phyloP scores from a whole-genome alignment of 2,329 filamentous ascomycete species.

The Ramularia endophylla region DNA sequence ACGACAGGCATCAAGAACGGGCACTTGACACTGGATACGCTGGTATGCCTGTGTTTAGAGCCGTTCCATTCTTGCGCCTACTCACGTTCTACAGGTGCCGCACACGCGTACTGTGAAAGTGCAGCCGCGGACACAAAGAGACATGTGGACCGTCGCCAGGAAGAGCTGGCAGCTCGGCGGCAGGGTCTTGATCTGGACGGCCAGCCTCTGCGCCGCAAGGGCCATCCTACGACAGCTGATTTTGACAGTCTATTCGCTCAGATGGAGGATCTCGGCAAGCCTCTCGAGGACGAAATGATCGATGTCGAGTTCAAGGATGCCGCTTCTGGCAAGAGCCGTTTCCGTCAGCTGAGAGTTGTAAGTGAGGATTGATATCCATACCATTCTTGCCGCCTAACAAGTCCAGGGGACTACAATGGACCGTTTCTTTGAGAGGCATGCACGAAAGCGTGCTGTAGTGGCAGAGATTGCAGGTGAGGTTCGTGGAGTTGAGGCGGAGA shows the following conservation, averaged over 20 bases:
- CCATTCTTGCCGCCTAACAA: too few species aligned
- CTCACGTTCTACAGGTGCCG: slow-evolving; percentile 8
- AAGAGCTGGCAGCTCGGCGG: slow-evolving; percentile 16
- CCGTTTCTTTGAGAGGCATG: slow-evolving; percentile 11
- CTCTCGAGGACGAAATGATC: slow-evolving; percentile 19
- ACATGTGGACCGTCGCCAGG: slow-evolving; percentile 6
- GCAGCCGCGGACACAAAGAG: not conserved
- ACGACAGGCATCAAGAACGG: slow-evolving; percentile 2
- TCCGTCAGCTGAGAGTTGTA: slow-evolving; percentile 12
- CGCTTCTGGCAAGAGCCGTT: slow-evolving; percentile 8
- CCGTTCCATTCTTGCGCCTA: not conserved
- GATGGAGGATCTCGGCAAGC: slow-evolving; percentile 8
- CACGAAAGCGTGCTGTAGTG: slow-evolving; percentile 12
- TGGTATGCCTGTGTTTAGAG: slow-evolving; percentile 5
- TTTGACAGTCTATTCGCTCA: slow-evolving; percentile 14
- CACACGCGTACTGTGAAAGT: slow-evolving; percentile 10
- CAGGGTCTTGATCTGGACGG: slow-evolving; percentile 16
- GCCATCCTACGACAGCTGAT: slow-evolving; percentile 14
- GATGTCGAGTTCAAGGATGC: slow-evolving; percentile 6
- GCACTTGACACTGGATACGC: slow-evolving; percentile 3
- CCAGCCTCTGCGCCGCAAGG: slow-evolving; percentile 8
- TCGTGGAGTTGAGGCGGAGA: slow-evolving; percentile 14
- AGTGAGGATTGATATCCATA: too few species aligned
- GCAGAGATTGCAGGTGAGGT: slow-evolving; percentile 13
- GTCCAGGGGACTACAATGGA: too few species aligned